Conservation (phyloP, 225 moss, liverwort and hornwort genomes). For the Marchantia paleacea region DNA sequence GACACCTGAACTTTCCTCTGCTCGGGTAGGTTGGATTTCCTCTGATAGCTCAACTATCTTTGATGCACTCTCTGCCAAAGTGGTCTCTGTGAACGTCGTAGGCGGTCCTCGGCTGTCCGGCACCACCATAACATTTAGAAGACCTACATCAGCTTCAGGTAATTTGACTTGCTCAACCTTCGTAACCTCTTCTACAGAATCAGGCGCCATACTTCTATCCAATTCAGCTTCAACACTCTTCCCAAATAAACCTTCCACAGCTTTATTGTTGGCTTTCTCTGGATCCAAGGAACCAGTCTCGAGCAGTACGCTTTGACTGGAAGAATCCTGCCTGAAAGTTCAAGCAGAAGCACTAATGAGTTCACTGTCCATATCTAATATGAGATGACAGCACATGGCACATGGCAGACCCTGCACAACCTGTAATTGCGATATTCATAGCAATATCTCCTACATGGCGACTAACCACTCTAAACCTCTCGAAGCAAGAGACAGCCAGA, state of each 20-base stretch:
- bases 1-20: background rate
- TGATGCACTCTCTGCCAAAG: background rate
- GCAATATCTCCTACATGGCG: background rate
- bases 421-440: background rate
- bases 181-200: conserved; percentile 2
- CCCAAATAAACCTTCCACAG: background rate
- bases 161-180: background rate
- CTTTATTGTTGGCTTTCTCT: background rate
- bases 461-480: background rate
- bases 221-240: background rate
- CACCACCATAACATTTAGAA: background rate
- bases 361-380: background rate
- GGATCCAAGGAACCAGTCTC: background rate
- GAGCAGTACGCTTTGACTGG: background rate
- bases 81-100: background rate
- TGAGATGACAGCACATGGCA: background rate
- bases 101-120: conserved; percentile 5
- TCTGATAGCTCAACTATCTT: background rate
- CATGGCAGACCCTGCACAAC: background rate
- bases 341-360: background rate
- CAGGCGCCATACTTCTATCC: background rate
- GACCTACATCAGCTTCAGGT: background rate
- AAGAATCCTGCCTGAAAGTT: conserved; percentile 8
- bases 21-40: too few relatives aligned
- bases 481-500: background rate